Base-by-base conservation (phyloP, 2,329 filamentous ascomycete species). In the Colletotrichum endophyticum region DNA sequence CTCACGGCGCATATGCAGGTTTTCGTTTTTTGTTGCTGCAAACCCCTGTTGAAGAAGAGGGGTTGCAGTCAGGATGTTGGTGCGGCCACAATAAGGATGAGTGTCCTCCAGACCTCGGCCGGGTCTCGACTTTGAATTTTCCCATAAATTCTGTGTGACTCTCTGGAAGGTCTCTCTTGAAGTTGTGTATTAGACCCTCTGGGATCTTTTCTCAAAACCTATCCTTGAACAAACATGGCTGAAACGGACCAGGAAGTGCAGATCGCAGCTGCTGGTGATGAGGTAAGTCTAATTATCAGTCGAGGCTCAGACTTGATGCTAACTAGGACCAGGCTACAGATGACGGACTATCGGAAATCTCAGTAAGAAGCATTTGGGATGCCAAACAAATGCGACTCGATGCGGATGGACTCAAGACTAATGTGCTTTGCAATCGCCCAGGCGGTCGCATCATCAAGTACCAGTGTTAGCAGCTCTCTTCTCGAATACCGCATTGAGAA, bases 251-350 rank as follows among this genome's bases (percentile, higher is more conserved):
- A 49, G 44, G 44, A 49, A 49, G 44, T 49, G 44, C 44, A 49
- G 19, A 49, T 49, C 0, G 44, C 44, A 49, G n/a, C 44, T 49
- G 44, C 44, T 49, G 44, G 44, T n/a, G 44, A 49, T 49, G 44
- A 49, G 19, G 44, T 22, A 49, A 49, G 44, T 49, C 19, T 12
- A 0, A 49, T 49, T 0, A 22, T 22, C 1, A 49, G 9, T n/a
- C 44, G 1, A 49, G 44, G 2, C 44, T 13, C 19, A 49, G 44
- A 49, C 11, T 0, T 49, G n/a, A 12, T 49, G 44, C 44, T 49
- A 7, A 49, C 0, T 49, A n/a, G 0, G 9, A 0, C 2, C 1
- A 49, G 44, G 44, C 44, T 49, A 49, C 44, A 0, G 2, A 49
- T 49, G 44, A 49, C 44, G 11, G 19, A 49, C n/a, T 49, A 0